Evolutionary conservation across 2,329 filamentous ascomycete genomes (phyloP).

Genomic region (Talaromyces sp.): DNA sequence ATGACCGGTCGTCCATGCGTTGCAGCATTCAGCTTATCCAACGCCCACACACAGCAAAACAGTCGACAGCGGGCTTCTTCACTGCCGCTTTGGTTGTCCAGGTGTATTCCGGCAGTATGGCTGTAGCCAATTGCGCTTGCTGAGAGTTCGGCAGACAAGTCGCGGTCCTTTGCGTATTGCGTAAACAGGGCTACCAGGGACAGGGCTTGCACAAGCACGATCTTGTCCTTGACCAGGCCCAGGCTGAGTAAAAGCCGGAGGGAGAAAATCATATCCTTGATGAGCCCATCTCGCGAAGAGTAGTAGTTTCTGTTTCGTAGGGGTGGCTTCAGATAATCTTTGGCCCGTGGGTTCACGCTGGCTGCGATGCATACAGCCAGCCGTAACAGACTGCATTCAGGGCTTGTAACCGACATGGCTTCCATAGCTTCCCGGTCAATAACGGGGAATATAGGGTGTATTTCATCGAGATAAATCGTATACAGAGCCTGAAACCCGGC

Average conservation of each 20-base stretch:
- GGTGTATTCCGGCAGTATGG: conserved; percentile 53
- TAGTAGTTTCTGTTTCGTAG: not conserved
- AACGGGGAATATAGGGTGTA: conserved; percentile 53
- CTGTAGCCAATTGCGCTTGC: conserved; percentile 54
- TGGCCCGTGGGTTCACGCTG: conserved; percentile 45
- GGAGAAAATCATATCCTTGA: conserved; percentile 40
- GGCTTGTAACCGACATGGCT: conserved; percentile 18
- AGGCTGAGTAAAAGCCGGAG: conserved; percentile 50
- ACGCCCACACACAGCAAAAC: conserved; percentile 57
- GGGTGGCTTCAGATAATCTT: conserved; percentile 32
- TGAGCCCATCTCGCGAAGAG: conserved; percentile 16
- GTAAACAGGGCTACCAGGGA: conserved; percentile 55
- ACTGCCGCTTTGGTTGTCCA: conserved; percentile 23
- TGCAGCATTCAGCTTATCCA: conserved; percentile 56
- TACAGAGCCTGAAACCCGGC: conserved; percentile 45
- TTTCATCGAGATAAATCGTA: conserved; percentile 46
- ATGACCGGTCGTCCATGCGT: conserved; percentile 57
- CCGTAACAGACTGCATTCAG: conserved; percentile 37
- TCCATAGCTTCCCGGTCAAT: conserved; percentile 32
- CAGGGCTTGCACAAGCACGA: conserved; percentile 52
- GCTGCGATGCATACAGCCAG: conserved; percentile 55
- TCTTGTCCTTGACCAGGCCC: conserved; percentile 50
- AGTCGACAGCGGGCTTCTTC: conserved; percentile 31
- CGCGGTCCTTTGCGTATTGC: conserved; percentile 52
- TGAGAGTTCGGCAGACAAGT: conserved; percentile 51